These are phyloP conservation scores for Flaveria floridana DNA, from an alignment of 140 eudicot species.

Conservation along the genomic window DNA sequence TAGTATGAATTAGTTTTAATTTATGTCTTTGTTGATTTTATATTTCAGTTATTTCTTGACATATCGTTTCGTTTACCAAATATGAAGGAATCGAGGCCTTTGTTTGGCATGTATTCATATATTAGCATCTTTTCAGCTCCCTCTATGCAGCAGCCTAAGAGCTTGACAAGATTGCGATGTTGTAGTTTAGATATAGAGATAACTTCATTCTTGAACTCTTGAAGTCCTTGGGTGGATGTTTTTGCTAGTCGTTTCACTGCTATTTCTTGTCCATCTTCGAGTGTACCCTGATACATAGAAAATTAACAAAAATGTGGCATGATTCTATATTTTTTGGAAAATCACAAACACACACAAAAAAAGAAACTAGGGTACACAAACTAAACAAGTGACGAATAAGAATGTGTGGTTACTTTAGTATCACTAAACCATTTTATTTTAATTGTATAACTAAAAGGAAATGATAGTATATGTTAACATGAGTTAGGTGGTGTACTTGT, in stretches of 20 bases:
- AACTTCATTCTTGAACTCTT: constrained; percentile 19
- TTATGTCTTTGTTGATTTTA: background rate
- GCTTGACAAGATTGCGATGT: constrained; percentile 42
- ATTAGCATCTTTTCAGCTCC: constrained; percentile 21
- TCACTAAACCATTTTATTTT: too few relatives aligned
- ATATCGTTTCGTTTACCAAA: constrained; percentile 18
- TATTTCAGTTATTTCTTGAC: background rate
- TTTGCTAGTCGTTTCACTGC: constrained; percentile 20
- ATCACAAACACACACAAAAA: too few relatives aligned
- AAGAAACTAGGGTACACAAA: too few relatives aligned
- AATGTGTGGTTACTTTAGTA: too few relatives aligned
- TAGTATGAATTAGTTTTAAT: constrained; percentile 7
- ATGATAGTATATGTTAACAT: too few relatives aligned
- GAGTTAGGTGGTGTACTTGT: too few relatives aligned
- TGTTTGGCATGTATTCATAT: constrained; percentile 22
- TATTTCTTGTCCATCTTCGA: constrained; percentile 1
- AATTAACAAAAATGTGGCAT: background rate
- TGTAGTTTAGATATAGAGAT: constrained; percentile 34
- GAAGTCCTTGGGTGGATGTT: constrained; percentile 21
- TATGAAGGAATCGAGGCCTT: constrained; percentile 40
- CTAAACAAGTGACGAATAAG: too few relatives aligned
- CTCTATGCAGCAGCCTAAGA: constrained; percentile 36
- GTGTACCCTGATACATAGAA: background rate
- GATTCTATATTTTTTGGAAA: too few relatives aligned
- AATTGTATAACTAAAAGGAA: too few relatives aligned